Evolutionary conservation across 805 yeast genomes (phyloP).

Genomic region (Starmera caribaea): DNA sequence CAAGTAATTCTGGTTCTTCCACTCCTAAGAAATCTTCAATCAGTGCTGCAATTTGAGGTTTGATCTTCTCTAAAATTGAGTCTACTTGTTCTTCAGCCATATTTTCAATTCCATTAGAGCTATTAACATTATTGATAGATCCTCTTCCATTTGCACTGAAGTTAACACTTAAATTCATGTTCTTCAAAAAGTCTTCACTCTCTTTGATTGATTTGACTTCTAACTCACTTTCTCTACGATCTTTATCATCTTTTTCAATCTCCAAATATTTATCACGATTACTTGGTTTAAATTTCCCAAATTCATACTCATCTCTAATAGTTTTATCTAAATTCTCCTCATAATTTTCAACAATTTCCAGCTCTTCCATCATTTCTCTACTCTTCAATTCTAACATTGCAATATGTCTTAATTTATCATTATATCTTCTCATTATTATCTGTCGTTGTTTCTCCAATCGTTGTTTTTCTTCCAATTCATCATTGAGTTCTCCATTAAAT

Average conservation of each 20-base stretch:
- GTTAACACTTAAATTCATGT: conserved; percentile 11
- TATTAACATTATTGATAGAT: conserved; percentile 1
- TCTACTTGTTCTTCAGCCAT: conserved; percentile 9
- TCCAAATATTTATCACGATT: conserved; percentile 24
- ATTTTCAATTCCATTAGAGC: neutral
- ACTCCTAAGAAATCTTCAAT: conserved; percentile 46
- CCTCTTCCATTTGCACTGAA: conserved; percentile 1
- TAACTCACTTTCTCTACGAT: conserved; percentile 25
- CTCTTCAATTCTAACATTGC: conserved; percentile 8
- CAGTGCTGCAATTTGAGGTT: conserved; percentile 28
- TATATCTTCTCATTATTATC: conserved; percentile 12
- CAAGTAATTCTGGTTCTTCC: conserved; percentile 39
- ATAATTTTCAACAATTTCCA: conserved; percentile 21
- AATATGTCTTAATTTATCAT: conserved; percentile 9
- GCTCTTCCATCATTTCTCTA: conserved; percentile 12
- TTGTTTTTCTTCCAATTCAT: conserved; percentile 23
- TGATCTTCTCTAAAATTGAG: conserved; percentile 16
- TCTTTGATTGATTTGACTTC: conserved; percentile 13
- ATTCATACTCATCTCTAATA: conserved; percentile 7
- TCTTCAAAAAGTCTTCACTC: conserved; percentile 10
- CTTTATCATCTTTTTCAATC: conserved; percentile 30
- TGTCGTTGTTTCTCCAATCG: conserved; percentile 15
- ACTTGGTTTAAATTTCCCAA: conserved; percentile 11
- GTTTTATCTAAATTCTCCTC: conserved; percentile 28
- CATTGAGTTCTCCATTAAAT: conserved; percentile 20